Percentiles rank a stretch among this genome's conserved stretches.
Conservation (phyloP, 129 eudicot genomes). For the Lonicera japonica region DNA sequence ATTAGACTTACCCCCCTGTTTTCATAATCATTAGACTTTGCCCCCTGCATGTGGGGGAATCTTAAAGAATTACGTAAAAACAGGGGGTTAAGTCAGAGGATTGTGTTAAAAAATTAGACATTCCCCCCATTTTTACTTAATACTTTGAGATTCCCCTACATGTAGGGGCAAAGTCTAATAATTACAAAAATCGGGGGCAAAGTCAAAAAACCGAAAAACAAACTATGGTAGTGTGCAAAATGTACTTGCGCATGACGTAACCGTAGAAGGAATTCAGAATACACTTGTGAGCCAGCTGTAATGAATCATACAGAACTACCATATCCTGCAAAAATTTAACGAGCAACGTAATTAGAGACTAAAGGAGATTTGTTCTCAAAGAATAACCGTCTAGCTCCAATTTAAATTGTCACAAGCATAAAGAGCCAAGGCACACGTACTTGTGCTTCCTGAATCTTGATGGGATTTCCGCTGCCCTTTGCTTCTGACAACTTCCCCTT, state of each 20-base stretch:
- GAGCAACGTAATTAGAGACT: conserved; percentile 7
- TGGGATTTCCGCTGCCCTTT: conserved; percentile 90
- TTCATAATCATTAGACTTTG: too few species aligned
- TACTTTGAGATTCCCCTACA: too few species aligned
- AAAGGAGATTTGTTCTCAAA: background rate
- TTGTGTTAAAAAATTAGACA: too few species aligned
- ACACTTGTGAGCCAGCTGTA: conserved; percentile 98
- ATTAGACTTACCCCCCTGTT: too few species aligned
- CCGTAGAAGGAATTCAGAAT: conserved; percentile 97
- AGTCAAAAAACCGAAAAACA: background rate
- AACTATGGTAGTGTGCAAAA: conserved; percentile 10
- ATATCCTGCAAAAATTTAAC: conserved; percentile 65
- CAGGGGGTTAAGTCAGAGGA: too few species aligned
- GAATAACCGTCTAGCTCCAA: background rate
- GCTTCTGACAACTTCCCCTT: conserved; percentile 96
- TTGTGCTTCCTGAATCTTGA: conserved; percentile 98
- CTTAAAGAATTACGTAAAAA: too few species aligned
- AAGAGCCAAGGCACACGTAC: conserved; percentile 29
- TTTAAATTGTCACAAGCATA: background rate
- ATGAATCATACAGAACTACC: conserved; percentile 95
- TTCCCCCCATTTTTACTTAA: too few species aligned
- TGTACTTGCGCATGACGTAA: conserved; percentile 99
- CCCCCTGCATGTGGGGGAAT: too few species aligned
- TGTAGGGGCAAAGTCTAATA: too few species aligned
- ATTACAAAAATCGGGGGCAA: too few species aligned